Conservation (phyloP, 805 yeast genomes). For the Spencermartinsiella europaea region DNA sequence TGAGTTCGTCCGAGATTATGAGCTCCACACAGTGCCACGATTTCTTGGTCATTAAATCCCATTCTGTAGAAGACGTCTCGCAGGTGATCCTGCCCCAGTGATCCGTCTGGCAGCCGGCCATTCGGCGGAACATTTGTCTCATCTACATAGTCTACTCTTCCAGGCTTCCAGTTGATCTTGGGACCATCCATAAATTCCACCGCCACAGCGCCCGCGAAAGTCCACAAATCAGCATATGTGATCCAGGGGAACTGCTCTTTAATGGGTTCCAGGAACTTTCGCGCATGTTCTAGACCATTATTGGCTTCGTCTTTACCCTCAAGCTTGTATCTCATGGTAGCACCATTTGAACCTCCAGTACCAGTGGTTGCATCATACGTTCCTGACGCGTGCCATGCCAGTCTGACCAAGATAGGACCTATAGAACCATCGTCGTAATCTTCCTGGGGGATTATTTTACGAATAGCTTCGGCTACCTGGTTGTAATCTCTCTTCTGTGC, state of each 20-base stretch:
- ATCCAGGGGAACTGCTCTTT: slow-evolving; percentile 54
- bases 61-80: slow-evolving; percentile 50
- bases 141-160: slow-evolving; percentile 50
- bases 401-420: slow-evolving; percentile 71
- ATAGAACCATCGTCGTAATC: slow-evolving; percentile 63
- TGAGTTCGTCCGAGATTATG: slow-evolving; percentile 63
- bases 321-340: slow-evolving; percentile 46
- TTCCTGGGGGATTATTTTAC: slow-evolving; percentile 36
- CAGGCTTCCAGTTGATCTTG: slow-evolving; percentile 74
- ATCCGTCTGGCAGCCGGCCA: slow-evolving; percentile 59
- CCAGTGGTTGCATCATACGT: slow-evolving; percentile 58
- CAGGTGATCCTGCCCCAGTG: slow-evolving; percentile 49
- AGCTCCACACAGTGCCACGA: slow-evolving; percentile 59
- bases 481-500: slow-evolving; percentile 32
- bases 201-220: slow-evolving; percentile 63
- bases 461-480: slow-evolving; percentile 35
- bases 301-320: slow-evolving; percentile 44
- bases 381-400: slow-evolving; percentile 85
- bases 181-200: slow-evolving; percentile 65
- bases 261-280: slow-evolving; percentile 52
- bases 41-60: slow-evolving; percentile 58
- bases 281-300: slow-evolving; percentile 49
- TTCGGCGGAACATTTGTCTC: slow-evolving; percentile 54
- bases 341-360: slow-evolving; percentile 50
- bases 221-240: slow-evolving; percentile 65